Evolutionary conservation across 2,329 filamentous ascomycete species (phyloP), one percentile per base, ranked within the genome.

Genomic region (Endocalyx cinctus): DNA sequence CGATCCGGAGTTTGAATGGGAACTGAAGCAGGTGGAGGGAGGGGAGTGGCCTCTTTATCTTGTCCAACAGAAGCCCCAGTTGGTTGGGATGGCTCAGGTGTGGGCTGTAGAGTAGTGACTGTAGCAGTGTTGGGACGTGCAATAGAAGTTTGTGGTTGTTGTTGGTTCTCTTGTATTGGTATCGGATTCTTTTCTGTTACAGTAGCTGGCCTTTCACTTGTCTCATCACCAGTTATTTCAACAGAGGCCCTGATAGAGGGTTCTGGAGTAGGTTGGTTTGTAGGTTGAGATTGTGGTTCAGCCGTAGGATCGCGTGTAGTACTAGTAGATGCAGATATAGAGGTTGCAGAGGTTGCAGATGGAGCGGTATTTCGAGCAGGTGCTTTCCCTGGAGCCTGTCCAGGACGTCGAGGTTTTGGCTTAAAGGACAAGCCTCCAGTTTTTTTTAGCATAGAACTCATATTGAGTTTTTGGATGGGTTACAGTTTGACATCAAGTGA

Each of bases 401-500:
- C 64, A 38, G 72, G 68, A 51, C 79, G 74, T 44, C 69, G 66
- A 20, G 62, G 74, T 63, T 84, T 87, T 27, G 82, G 82, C 56
- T 84, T 84, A 64, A 87, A 86, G 63, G 69, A 69, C 37, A 70
- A 63, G 47, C 70, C 69, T 51, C 67, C 70, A 47, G 70, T 67
- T 61, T 85, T 84, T 63, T 84, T 84, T 59, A 82, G 71, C 63
- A 82, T 82, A 39, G 70, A 74, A 62, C 73, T 78, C 68, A 84
- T 82, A 37, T n/a, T n/a, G n/a, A n/a, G n/a, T n/a, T n/a, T n/a
- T n/a, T n/a, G n/a, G n/a, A n/a, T n/a, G n/a, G n/a, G n/a, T n/a
- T n/a, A n/a, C n/a, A n/a, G n/a, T n/a, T n/a, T n/a, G n/a, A n/a
- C n/a, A n/a, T n/a, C n/a, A n/a, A n/a, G n/a, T n/a, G n/a, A n/a